Evolutionary conservation across 2,329 filamentous ascomycete species (phyloP).

Genomic region (Beauveria australis): DNA sequence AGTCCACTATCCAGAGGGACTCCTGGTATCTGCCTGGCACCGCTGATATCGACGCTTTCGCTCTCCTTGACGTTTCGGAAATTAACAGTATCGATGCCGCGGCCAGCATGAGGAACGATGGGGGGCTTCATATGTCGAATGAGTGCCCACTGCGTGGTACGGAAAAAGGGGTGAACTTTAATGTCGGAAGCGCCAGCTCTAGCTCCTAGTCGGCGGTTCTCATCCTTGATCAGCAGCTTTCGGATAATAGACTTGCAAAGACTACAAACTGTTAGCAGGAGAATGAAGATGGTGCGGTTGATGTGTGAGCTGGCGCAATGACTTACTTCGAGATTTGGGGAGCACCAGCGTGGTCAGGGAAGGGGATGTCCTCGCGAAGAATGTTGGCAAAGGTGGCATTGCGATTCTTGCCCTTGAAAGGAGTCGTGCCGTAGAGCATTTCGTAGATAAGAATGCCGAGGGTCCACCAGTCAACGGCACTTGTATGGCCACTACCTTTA

Average conservation of each 20-base stretch:
- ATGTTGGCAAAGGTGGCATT: conserved; percentile 99
- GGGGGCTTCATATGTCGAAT: conserved; percentile 97
- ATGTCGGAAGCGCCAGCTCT: conserved; percentile 94
- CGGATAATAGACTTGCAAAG: conserved; percentile 94
- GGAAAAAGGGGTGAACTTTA: conserved; percentile 93
- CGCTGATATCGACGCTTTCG: conserved; percentile 80
- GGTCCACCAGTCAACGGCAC: conserved; percentile 99
- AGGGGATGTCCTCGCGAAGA: conserved; percentile 86
- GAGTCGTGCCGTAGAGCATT: conserved; percentile 97
- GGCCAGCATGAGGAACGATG: conserved; percentile 86
- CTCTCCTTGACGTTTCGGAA: conserved; percentile 98
- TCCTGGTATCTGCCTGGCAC: conserved; percentile 53
- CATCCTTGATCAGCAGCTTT: conserved; percentile 96
- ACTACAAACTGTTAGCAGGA: conserved; percentile 37
- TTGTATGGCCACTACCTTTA: conserved; percentile 96
- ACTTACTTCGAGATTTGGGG: conserved; percentile 87
- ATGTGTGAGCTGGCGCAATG: background rate
- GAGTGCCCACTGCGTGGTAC: conserved; percentile 90
- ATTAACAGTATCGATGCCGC: conserved; percentile 88
- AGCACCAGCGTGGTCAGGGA: conserved; percentile 77
- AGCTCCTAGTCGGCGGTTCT: conserved; percentile 85
- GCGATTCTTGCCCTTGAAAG: conserved; percentile 98
- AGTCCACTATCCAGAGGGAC: conserved; percentile 81
- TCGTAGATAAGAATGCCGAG: conserved; percentile 95
- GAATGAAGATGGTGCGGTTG: conserved; percentile 10